Percentiles rank a stretch among this genome's conserved stretches.
Conservation (phyloP, 1,139 yeast species). For the Lodderomyces theae region DNA sequence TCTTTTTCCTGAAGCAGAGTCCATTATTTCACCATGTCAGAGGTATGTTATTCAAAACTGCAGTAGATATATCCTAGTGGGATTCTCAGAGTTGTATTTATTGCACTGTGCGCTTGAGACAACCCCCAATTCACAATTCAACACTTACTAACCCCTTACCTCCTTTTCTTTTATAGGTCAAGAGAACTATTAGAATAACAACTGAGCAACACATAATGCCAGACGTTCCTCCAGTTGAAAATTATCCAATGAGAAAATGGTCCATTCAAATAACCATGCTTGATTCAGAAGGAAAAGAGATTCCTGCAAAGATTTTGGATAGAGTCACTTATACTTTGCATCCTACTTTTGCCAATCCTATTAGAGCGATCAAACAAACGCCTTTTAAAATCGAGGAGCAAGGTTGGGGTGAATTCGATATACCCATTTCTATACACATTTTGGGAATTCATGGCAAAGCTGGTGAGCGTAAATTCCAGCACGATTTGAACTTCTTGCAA, state of each 20-base stretch:
- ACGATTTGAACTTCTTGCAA: slow-evolving; percentile 83
- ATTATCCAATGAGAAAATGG: slow-evolving; percentile 97
- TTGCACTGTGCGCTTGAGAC: no score
- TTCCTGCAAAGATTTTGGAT: slow-evolving; percentile 87
- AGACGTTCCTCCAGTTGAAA: slow-evolving; percentile 85
- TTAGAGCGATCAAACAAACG: slow-evolving; percentile 71
- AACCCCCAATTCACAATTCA: no score
- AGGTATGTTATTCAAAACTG: no score
- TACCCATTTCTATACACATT: slow-evolving; percentile 73
- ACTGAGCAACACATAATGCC: slow-evolving; percentile 82
- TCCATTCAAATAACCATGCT: slow-evolving; percentile 70
- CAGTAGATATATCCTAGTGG: no score
- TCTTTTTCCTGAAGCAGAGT: neutral
- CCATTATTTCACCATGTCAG: slow-evolving; percentile 12
- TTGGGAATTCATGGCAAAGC: slow-evolving; percentile 67
- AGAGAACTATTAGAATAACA: slow-evolving; percentile 85
- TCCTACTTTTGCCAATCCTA: slow-evolving; percentile 92
- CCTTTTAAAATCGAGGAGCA: slow-evolving; percentile 92
- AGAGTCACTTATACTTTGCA: slow-evolving; percentile 90
- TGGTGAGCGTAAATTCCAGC: slow-evolving; percentile 83
- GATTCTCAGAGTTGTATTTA: no score
- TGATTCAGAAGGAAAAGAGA: slow-evolving; percentile 76
- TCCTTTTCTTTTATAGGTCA: slow-evolving; percentile 52
- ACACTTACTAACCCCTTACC: slow-evolving; percentile 15
- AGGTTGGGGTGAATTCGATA: slow-evolving; percentile 98